Percentiles rank a stretch among this genome's conserved stretches.
Conservation (phyloP, 2,329 filamentous ascomycete genomes). For the Apiospora hydei region DNA sequence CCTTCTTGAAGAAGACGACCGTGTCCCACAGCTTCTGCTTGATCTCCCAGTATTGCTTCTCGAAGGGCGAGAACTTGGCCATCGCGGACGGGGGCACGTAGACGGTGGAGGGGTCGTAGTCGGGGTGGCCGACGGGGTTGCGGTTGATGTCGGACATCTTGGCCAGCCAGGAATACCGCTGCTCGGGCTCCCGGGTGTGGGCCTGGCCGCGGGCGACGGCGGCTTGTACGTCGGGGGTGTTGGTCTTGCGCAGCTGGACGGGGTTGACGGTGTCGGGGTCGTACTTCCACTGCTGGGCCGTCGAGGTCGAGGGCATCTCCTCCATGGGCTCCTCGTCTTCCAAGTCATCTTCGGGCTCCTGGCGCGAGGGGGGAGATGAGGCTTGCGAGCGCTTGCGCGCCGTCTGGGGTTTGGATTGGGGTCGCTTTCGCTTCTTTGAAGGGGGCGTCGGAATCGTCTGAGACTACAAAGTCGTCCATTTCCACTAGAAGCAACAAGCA, state of each 20-base stretch:
- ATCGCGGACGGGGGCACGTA: slow-evolving; percentile 85
- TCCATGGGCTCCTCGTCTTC: slow-evolving; percentile 61
- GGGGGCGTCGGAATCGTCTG: slow-evolving; percentile 80
- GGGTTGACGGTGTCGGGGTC: slow-evolving; percentile 56
- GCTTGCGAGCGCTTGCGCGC: slow-evolving; percentile 70
- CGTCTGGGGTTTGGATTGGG: slow-evolving; percentile 54
- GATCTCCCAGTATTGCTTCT: slow-evolving; percentile 99
- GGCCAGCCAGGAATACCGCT: slow-evolving; percentile 90
- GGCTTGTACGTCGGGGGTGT: slow-evolving; percentile 38
- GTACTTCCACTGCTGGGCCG: slow-evolving; percentile 82
- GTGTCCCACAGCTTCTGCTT: slow-evolving; percentile 98
- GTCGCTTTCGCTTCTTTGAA: slow-evolving; percentile 79
- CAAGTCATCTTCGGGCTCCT: slow-evolving; percentile 45
- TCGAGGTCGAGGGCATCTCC: slow-evolving; percentile 68
- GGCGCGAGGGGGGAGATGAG: slow-evolving; percentile 51
- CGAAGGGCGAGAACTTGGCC: slow-evolving; percentile 87
- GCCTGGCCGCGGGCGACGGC: slow-evolving; percentile 69
- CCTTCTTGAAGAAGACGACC: slow-evolving; percentile 99
- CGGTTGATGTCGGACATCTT: slow-evolving; percentile 85
- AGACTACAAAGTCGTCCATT: slow-evolving; percentile 86
- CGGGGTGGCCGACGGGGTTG: slow-evolving; percentile 78
- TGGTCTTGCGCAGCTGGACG: slow-evolving; percentile 34
- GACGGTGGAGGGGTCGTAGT: slow-evolving; percentile 91
- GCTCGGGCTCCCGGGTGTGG: slow-evolving; percentile 81
- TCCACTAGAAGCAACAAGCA: slow-evolving; percentile 56